phyloP scores from a whole-genome alignment of 441 rosid genomes.

The Erodium texanum region DNA sequence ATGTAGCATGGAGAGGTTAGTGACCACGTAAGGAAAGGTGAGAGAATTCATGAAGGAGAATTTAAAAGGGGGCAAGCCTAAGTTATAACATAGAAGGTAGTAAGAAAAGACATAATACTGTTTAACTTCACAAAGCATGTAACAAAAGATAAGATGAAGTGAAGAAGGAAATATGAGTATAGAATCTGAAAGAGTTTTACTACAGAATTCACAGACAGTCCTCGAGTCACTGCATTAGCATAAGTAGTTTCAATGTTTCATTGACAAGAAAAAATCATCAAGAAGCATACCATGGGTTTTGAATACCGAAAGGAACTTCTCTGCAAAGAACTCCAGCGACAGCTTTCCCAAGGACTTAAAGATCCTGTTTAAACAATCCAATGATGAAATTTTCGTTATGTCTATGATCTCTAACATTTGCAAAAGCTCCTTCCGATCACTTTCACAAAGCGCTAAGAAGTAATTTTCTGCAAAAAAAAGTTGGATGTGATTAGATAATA shows the following conservation, averaged over 20 bases:
- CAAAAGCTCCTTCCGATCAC: constrained; percentile 41
- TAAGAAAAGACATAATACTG: neutral
- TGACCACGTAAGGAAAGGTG: too few species aligned
- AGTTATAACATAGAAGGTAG: neutral
- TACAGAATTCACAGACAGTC: neutral
- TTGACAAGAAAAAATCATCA: constrained; percentile 10
- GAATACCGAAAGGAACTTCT: constrained; percentile 45
- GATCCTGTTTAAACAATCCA: constrained; percentile 29
- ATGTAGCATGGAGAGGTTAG: too few species aligned
- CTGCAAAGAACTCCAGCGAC: constrained; percentile 38
- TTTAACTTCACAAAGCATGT: neutral
- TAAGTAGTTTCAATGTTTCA: constrained; percentile 9
- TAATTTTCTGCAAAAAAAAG: constrained; percentile 49
- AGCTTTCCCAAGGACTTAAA: constrained; percentile 62
- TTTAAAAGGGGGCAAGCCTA: neutral
- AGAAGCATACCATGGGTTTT: constrained; percentile 40
- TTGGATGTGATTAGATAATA: constrained; percentile 6
- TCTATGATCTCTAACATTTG: constrained; percentile 52
- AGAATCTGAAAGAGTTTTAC: neutral
- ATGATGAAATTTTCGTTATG: constrained; percentile 47
- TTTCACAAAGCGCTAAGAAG: constrained; percentile 63
- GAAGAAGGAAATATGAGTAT: neutral
- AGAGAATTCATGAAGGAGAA: neutral
- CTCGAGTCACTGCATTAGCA: constrained; percentile 2
- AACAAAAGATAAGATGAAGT: neutral